phyloP scores from a whole-genome alignment of 2,329 filamentous ascomycete genomes.

The Tricladium varicosporioides region DNA sequence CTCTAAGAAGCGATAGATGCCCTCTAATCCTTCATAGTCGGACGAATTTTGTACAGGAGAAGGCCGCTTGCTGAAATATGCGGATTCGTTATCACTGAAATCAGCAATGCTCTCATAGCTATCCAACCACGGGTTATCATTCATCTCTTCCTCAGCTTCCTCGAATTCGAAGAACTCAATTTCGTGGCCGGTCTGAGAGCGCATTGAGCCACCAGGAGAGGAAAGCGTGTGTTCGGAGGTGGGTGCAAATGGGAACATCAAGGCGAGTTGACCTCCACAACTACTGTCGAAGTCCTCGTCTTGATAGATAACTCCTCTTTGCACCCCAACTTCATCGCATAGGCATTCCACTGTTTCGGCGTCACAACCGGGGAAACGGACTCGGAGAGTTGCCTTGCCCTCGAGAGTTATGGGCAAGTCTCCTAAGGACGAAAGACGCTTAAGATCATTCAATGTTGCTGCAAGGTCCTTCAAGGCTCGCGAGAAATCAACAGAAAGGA shows the following conservation, averaged over 20 bases:
- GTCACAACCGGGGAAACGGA: conserved; percentile 91
- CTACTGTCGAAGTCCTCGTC: conserved; percentile 70
- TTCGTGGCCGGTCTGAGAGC: conserved; percentile 40
- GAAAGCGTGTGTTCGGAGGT: conserved; percentile 42
- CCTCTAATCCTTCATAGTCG: conserved; percentile 60
- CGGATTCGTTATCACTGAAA: conserved; percentile 30
- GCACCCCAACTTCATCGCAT: conserved; percentile 83
- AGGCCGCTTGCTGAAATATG: conserved; percentile 25
- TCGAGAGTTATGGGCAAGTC: conserved; percentile 80
- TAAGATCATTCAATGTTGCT: conserved; percentile 76
- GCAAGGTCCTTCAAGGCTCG: conserved; percentile 82
- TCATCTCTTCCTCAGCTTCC: conserved; percentile 18
- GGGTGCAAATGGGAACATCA: conserved; percentile 85
- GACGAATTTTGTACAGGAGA: conserved; percentile 40
- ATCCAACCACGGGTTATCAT: conserved; percentile 33
- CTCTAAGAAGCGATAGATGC: conserved; percentile 64
- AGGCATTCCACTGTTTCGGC: conserved; percentile 76
- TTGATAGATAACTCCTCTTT: conserved; percentile 74
- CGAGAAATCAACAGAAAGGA: conserved; percentile 84
- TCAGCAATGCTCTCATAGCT: conserved; percentile 32
- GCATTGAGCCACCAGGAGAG: conserved; percentile 38
- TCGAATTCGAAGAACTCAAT: conserved; percentile 24
- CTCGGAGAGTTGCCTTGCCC: conserved; percentile 58
- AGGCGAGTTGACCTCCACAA: conserved; percentile 68
- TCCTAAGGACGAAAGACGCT: conserved; percentile 71